Evolutionary conservation across 768 basidiomycete species (phyloP), one percentile per base, ranked within the genome.

Genomic region (Hirschioporus abietinus): DNA sequence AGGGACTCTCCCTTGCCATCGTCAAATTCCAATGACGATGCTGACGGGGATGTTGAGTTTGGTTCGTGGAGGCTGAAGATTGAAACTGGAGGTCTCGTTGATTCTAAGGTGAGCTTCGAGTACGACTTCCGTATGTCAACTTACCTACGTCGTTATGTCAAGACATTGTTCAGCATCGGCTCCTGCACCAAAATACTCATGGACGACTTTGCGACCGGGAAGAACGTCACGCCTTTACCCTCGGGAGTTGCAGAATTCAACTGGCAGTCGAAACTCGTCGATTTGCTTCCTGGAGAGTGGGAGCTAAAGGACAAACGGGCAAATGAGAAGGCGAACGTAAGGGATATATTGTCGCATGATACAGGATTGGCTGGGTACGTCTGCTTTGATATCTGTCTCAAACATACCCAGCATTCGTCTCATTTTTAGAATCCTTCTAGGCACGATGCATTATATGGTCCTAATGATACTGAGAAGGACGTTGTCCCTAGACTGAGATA

Each of bases 241-340:
- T 30, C 30, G 2, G 30, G 30, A 8, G 30, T 30, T 30, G 8
- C 30, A 8, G 30, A 30, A 8, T 30, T 30, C 30, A 30, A 30
- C 30, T 30, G 30, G 30, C 30, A 30, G 8, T 30, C 30, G 30
- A 30, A 30, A 8, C 30, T 30, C 8, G 30, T 62, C 27, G 78
- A 79, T 59, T 12, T 82, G 7, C 71, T 84, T 1, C 80, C 80
- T 0, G 70, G 63, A 7, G 74, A 78, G n/a, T 84, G 83, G 82
- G 63, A 69, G 65, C 75, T 83, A 20, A 73, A 74, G 69, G 81
- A 84, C 68, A 69, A 75, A 20, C 79, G 77, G 76, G 79, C 81
- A 0, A 77, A 71, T 20, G 68, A 74, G 64, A 76, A 72, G 64
- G 77, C 77, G 0, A 78, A 74, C 58, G 9, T 83, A 10, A 70